Conservation (phyloP, 2,329 filamentous ascomycete species). For the Aphanoascus verrucosus region DNA sequence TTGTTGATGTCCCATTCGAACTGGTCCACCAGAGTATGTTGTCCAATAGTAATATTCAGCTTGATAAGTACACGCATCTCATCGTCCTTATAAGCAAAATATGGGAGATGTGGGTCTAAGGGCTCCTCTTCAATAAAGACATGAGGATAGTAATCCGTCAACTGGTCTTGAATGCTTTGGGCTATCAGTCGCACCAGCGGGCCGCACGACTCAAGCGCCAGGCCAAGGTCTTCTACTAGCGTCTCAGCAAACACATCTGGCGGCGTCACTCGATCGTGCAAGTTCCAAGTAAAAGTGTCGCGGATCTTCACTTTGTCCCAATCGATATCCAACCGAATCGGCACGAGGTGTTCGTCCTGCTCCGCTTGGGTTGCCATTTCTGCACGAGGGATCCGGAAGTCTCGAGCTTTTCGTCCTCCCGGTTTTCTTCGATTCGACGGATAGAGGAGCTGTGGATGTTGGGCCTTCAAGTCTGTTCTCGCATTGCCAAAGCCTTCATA, state of each 20-base stretch:
- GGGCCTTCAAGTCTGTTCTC: constrained; percentile 59
- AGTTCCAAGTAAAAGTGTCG: constrained; percentile 97
- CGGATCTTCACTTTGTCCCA: constrained; percentile 90
- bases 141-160: constrained; percentile 87
- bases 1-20: constrained; percentile 99
- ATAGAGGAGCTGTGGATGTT: constrained; percentile 62
- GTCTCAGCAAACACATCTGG: constrained; percentile 78
- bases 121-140: constrained; percentile 82
- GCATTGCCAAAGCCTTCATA: constrained; percentile 87
- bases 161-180: constrained; percentile 70
- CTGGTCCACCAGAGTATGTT: constrained; percentile 87
- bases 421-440: constrained; percentile 64
- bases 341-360: constrained; percentile 81
- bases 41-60: constrained; percentile 93
- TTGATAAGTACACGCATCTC: constrained; percentile 96
- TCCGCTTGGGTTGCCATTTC: constrained; percentile 80
- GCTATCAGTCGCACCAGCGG: constrained; percentile 53
- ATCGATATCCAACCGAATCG: constrained; percentile 83
- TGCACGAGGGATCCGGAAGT: constrained; percentile 64
- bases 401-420: constrained; percentile 62
- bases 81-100: constrained; percentile 93
- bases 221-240: constrained; percentile 71
- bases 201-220: constrained; percentile 56
- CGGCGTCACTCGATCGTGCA: constrained; percentile 75
- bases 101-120: constrained; percentile 78